These are phyloP conservation scores for Canariomyces notabilis DNA, from an alignment of 2,329 filamentous ascomycete species.

Conservation along the genomic window DNA sequence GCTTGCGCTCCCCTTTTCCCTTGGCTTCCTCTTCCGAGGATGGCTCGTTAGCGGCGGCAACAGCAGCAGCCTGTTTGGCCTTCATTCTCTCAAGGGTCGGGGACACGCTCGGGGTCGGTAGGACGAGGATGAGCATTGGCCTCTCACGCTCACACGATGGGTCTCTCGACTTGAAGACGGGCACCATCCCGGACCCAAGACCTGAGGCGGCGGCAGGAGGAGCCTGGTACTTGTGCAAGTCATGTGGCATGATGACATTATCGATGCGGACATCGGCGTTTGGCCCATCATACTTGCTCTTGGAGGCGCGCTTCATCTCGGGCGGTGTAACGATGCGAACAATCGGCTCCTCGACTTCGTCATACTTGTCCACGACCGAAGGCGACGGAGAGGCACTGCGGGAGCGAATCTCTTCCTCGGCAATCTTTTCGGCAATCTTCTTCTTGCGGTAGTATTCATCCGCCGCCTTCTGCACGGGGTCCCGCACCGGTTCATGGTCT, in stretches of 20 bases:
- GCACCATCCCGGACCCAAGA: conserved; percentile 26
- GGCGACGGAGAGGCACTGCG: conserved; percentile 46
- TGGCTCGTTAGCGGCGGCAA: conserved; percentile 18
- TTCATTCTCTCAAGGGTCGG: conserved; percentile 42
- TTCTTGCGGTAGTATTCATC: conserved; percentile 54
- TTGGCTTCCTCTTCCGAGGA: conserved; percentile 22
- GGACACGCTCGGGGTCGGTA: conserved; percentile 53
- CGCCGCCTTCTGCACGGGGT: conserved; percentile 50
- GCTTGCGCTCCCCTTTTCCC: conserved; percentile 19
- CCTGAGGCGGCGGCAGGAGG: conserved; percentile 23
- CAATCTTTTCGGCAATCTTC: conserved; percentile 48
- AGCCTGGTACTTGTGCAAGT: conserved; percentile 37
- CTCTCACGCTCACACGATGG: conserved; percentile 51
- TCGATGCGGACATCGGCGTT: conserved; percentile 62
- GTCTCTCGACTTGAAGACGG: conserved; percentile 43
- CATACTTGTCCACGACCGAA: conserved; percentile 54
- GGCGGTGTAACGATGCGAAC: conserved; percentile 52
- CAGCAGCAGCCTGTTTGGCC: conserved; percentile 16
- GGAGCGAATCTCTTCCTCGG: conserved; percentile 49
- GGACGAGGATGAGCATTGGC: conserved; percentile 56
- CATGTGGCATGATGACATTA: conserved; percentile 50
- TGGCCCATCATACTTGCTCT: conserved; percentile 51
- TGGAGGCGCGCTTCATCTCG: conserved; percentile 40
- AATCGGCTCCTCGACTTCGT: conserved; percentile 35
- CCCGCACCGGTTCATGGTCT: conserved; percentile 26